Evolutionary conservation across 2,329 filamentous ascomycete species (phyloP).

Genomic region (Teratosphaeria epicoccoides): DNA sequence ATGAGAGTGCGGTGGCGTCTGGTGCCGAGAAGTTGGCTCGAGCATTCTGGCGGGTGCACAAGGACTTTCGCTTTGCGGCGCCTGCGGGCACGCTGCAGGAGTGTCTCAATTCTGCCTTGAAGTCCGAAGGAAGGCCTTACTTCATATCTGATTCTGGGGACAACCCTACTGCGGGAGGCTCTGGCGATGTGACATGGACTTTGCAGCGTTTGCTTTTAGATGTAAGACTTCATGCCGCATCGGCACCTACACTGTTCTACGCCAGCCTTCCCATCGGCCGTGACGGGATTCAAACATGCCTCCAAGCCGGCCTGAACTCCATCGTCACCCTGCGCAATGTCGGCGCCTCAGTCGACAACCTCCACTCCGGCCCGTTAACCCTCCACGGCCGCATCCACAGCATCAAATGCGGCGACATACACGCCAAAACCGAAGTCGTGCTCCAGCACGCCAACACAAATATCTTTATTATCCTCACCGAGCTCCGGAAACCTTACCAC

Average conservation of each 20-base stretch:
- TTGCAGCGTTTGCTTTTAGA: slow-evolving; percentile 6
- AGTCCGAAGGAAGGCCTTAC: slow-evolving; percentile 6
- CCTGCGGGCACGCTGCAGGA: slow-evolving; percentile 11
- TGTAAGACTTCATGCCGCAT: slow-evolving; percentile 1
- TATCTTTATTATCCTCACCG: slow-evolving; percentile 12
- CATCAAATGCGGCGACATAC: slow-evolving; percentile 8
- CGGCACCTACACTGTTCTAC: slow-evolving; percentile 9
- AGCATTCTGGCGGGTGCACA: slow-evolving; percentile 11
- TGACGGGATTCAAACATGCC: slow-evolving; percentile 5
- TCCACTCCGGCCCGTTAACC: slow-evolving; percentile 10
- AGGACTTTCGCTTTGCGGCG: slow-evolving; percentile 13
- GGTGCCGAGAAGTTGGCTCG: slow-evolving; percentile 10
- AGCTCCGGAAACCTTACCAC: slow-evolving; percentile 15
- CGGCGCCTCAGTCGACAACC: slow-evolving; percentile 11
- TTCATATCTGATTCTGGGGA: slow-evolving; percentile 17
- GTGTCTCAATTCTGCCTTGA: slow-evolving; percentile 8
- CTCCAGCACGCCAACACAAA: slow-evolving; percentile 7
- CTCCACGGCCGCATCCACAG: slow-evolving; percentile 10
- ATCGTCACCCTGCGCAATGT: slow-evolving; percentile 10
- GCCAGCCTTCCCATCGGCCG: slow-evolving; percentile 11
- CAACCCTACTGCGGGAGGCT: slow-evolving; percentile 14
- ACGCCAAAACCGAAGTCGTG: slow-evolving; percentile 10
- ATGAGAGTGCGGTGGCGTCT: slow-evolving; percentile 3
- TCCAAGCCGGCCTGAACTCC: slow-evolving; percentile 9
- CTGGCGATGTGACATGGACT: slow-evolving; percentile 14